Conservation (phyloP, 2,329 filamentous ascomycete species). For the Lachnellula cervina region DNA sequence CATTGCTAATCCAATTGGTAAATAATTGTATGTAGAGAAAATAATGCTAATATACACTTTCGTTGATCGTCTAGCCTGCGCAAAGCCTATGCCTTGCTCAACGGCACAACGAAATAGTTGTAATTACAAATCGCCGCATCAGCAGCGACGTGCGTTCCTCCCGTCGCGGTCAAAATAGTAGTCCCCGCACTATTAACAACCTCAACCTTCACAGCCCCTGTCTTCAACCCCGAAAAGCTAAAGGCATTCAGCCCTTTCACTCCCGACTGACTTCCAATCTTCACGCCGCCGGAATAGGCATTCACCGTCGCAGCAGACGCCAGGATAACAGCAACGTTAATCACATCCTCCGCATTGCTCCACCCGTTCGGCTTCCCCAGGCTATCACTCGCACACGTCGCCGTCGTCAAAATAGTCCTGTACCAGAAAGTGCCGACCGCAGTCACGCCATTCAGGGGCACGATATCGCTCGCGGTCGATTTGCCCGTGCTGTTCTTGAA, state of each 20-base stretch:
- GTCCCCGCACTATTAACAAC: conserved; percentile 2
- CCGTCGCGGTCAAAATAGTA: conserved; percentile 8
- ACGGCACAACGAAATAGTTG: conserved; percentile 8
- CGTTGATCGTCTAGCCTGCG: too few species aligned
- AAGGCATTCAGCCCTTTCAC: conserved; percentile 13
- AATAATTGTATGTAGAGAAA: too few species aligned
- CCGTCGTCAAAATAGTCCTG: conserved; percentile 16
- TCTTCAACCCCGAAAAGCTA: conserved; percentile 11
- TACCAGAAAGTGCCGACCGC: conserved; percentile 31
- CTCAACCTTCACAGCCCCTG: conserved; percentile 10
- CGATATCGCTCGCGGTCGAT: conserved; percentile 15
- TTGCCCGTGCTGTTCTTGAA: conserved; percentile 31
- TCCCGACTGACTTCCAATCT: background rate
- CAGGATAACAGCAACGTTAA: conserved; percentile 1
- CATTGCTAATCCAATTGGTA: too few species aligned
- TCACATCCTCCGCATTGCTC: conserved; percentile 6
- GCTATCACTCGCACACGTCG: conserved; percentile 7
- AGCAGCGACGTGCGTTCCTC: conserved; percentile 2
- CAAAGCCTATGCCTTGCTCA: too few species aligned
- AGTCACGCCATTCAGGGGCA: conserved; percentile 16
- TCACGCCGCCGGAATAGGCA: conserved; percentile 5
- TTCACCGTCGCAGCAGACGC: conserved; percentile 1
- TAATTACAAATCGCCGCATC: conserved; percentile 12
- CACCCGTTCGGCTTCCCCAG: conserved; percentile 5
- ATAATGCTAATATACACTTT: too few species aligned